phyloP scores from a whole-genome alignment of 2,329 filamentous ascomycete genomes.

The Penicillium sp. region DNA sequence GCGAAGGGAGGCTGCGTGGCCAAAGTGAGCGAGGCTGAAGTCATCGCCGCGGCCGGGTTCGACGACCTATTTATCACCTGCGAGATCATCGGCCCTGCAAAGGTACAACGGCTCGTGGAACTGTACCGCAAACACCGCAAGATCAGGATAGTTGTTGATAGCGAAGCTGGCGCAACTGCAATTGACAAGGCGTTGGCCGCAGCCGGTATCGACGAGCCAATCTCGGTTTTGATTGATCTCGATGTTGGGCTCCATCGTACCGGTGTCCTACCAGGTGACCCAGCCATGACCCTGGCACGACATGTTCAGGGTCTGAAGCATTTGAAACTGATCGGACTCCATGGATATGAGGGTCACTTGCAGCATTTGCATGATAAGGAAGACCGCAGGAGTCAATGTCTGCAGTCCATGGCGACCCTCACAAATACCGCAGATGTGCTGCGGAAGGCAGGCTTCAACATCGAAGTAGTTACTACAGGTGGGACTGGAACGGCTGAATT shows the following conservation, averaged over 20 bases:
- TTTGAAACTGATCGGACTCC: constrained; percentile 42
- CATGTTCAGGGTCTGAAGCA: constrained; percentile 33
- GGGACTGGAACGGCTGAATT: constrained; percentile 49
- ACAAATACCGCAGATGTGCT: constrained; percentile 39
- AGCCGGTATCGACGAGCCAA: constrained; percentile 32
- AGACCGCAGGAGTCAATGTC: constrained; percentile 38
- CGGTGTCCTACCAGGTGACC: constrained; percentile 39
- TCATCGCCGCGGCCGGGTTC: constrained; percentile 39
- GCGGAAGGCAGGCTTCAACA: constrained; percentile 36
- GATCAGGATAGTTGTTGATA: constrained; percentile 45
- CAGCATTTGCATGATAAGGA: constrained; percentile 44
- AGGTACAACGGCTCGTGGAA: constrained; percentile 41
- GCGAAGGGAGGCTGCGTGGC: constrained; percentile 47
- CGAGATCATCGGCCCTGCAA: constrained; percentile 43
- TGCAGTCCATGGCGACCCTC: constrained; percentile 41
- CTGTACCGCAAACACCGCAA: constrained; percentile 33
- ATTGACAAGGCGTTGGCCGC: constrained; percentile 39
- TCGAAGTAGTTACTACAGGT: constrained; percentile 46
- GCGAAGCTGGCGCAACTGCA: constrained; percentile 37
- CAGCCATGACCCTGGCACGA: constrained; percentile 35
- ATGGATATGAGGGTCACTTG: constrained; percentile 48
- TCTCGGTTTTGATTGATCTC: constrained; percentile 41
- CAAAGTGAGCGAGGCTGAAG: constrained; percentile 44
- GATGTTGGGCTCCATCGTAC: constrained; percentile 47
- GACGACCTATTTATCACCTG: constrained; percentile 46